These are phyloP conservation scores for Cyberlindnera mycetangii DNA, from an alignment of 805 yeast species.

Conservation along the genomic window DNA sequence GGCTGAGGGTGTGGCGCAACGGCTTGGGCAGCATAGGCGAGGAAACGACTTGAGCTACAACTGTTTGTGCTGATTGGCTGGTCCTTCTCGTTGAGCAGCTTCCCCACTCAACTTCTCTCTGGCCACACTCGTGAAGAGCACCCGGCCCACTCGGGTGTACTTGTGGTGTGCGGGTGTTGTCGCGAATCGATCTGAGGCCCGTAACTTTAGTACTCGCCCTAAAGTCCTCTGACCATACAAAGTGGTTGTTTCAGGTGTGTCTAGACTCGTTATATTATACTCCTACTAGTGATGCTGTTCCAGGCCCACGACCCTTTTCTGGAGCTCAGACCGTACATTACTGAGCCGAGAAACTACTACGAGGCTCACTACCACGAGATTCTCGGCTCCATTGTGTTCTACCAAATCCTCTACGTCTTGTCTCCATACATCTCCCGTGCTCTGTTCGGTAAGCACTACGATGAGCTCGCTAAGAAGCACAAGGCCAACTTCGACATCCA, in stretches of 20 bases:
- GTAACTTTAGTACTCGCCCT: no score
- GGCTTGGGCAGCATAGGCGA: not conserved
- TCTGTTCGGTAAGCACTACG: conserved; percentile 55
- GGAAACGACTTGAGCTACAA: not conserved
- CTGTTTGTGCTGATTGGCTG: no score
- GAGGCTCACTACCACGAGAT: conserved; percentile 76
- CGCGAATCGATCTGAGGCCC: no score
- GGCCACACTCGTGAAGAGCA: no score
- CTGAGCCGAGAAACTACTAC: conserved; percentile 39
- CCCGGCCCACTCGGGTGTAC: not conserved
- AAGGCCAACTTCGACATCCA: conserved; percentile 85
- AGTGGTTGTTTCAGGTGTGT: not conserved
- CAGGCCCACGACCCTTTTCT: conserved; percentile 17
- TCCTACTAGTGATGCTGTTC: no score
- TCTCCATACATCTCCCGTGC: conserved; percentile 50
- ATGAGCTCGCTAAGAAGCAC: conserved; percentile 40
- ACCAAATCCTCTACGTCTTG: conserved; percentile 48
- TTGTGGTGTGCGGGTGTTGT: not conserved
- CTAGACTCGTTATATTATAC: no score
- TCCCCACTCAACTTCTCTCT: no score
- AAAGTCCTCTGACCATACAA: no score
- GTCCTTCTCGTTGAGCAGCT: no score
- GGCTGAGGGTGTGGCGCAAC: not conserved
- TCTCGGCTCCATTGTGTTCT: conserved; percentile 54
- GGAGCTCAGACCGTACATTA: conserved; percentile 30